Evolutionary conservation across 2,329 filamentous ascomycete species (phyloP), one percentile per base, ranked within the genome.

Genomic region (Aspergillus pseudoterreus): DNA sequence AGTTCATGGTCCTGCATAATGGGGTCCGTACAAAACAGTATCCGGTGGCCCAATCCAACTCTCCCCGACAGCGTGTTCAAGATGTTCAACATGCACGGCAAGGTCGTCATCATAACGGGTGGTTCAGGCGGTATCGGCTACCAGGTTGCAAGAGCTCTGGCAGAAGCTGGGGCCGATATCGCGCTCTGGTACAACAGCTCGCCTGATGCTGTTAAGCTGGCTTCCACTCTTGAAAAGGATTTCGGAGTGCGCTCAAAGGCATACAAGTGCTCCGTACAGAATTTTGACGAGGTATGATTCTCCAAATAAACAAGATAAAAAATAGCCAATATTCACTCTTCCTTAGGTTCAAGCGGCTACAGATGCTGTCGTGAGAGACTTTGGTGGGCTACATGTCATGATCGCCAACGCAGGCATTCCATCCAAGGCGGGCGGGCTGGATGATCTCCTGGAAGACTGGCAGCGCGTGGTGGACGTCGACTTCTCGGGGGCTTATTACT

Each of bases 381-480:
- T 90, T 71, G 82, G 84, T 62, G 79, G 84, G 11, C 78, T 90
- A 4, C 86, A 90, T 63, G 76, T 88, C 57, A 89, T 90, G 60
- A 80, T 90, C 33, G 86, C 86, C 55, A 90, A 91, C 65, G 84
- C 83, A 8, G 86, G 86, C 22, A 84, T 89, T 45, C 77, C 82
- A 0, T 89, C 85, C 84, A 57, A 59, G 48, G 35, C 35, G 6
- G 35, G 35, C 6, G 12, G 35, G 35, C 35, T 38, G 14, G 12
- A 38, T n/a, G 35, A 38, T 12, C 12, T 14, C 35, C 35, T 38
- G 14, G 35, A 38, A n/a, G 35, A 38, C 35, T 38, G 12, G 35
- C 12, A 38, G 15, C 35, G 35, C 2, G 35, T 38, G 1, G 35
- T 38, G 14, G 12, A 38, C 12, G 9, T 38, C 12, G 35, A 38